phyloP scores from a whole-genome alignment of 164 flowering plant species.

The Amborella trichopoda region DNA sequence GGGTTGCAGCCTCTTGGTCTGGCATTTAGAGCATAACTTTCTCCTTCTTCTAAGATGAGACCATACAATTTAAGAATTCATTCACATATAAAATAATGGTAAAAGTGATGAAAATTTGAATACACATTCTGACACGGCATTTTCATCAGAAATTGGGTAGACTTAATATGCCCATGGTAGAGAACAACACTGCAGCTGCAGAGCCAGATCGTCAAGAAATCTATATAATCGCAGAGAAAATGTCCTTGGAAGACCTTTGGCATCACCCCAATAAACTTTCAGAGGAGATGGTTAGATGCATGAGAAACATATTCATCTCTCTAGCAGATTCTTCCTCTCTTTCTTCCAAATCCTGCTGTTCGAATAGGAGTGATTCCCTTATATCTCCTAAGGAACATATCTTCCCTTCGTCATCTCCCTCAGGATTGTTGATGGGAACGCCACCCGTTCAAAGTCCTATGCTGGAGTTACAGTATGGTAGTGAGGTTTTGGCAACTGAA shows the following conservation, averaged over 20 bases:
- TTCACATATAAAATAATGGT: no score
- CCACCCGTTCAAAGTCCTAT: conserved; percentile 49
- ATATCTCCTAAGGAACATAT: no score
- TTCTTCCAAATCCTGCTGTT: conserved; percentile 24
- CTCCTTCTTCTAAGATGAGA: no score
- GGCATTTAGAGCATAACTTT: no score
- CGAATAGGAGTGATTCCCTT: conserved; percentile 23
- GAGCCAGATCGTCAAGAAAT: conserved; percentile 10
- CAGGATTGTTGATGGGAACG: no score
- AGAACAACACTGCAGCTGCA: conserved; percentile 12
- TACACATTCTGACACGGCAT: no score
- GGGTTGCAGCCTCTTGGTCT: no score
- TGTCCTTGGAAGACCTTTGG: conserved; percentile 38
- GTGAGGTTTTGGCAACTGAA: conserved; percentile 38
- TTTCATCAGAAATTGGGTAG: conserved; percentile 21
- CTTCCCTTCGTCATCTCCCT: conserved; percentile 43
- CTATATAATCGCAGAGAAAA: conserved; percentile 19
- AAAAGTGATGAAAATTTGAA: no score
- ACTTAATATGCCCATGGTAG: conserved; percentile 2
- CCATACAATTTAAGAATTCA: no score
- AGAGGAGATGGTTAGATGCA: conserved; percentile 73
- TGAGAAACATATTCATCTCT: conserved; percentile 67
- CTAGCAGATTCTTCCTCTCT: conserved; percentile 39
- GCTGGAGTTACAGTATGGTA: conserved; percentile 29
- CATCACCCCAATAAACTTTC: conserved; percentile 54